Evolutionary conservation across 345 rosid species (phyloP).

Genomic region (Toxicodendron radicans): DNA sequence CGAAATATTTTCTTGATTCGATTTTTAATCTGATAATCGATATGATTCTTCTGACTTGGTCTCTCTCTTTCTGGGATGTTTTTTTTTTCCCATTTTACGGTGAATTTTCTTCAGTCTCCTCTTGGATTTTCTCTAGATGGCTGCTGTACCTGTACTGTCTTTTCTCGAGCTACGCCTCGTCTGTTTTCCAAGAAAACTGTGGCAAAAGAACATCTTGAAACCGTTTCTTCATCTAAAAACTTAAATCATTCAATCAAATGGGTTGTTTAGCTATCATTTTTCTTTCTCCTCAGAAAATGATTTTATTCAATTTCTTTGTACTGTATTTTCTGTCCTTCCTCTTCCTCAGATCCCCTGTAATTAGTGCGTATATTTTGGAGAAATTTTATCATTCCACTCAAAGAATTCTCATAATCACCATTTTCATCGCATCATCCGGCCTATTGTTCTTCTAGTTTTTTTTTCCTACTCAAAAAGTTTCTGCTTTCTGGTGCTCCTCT

Average conservation of each 20-base stretch:
- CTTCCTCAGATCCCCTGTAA: not conserved
- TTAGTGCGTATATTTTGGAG: not conserved
- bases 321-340: not conserved
- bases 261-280: not conserved
- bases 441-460: not conserved
- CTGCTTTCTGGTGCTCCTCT: slow-evolving; percentile 1
- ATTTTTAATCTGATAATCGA: not conserved
- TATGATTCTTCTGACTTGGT: not conserved
- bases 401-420: not conserved
- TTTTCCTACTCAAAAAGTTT: slow-evolving; percentile 1
- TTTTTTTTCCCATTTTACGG: not conserved
- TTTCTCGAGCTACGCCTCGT: slow-evolving; percentile 1
- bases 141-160: not conserved
- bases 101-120: slow-evolving; percentile 7
- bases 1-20: slow-evolving; percentile 5
- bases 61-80: not conserved
- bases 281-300: not conserved
- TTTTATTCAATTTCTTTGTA: not conserved
- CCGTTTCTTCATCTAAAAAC: not conserved
- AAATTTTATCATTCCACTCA: not conserved
- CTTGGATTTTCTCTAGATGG: not conserved
- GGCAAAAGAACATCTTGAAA: not conserved
- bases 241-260: not conserved
- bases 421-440: not conserved
- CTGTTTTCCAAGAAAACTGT: not conserved